These are phyloP conservation scores for Pythium brassicae DNA, from an alignment of 352 stramenopile species.

Conservation along the genomic window DNA sequence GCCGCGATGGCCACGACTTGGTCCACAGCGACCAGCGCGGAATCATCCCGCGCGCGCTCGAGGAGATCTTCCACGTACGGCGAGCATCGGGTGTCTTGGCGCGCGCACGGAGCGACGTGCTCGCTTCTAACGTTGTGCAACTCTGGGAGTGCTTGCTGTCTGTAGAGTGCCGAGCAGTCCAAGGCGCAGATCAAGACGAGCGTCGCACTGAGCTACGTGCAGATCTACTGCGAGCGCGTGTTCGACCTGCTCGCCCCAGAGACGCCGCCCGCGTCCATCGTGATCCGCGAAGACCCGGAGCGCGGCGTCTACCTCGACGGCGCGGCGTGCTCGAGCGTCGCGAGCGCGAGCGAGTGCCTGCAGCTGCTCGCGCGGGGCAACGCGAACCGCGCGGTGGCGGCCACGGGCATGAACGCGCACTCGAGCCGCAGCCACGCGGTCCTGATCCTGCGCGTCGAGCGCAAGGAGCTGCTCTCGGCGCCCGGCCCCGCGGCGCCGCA, in stretches of 20 bases:
- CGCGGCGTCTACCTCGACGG: slow-evolving; percentile 66
- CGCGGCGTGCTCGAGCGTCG: slow-evolving; percentile 32
- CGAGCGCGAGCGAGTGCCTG: slow-evolving; percentile 45
- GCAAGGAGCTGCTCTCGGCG: slow-evolving; percentile 29
- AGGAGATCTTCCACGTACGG: slow-evolving; percentile 51
- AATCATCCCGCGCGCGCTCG: slow-evolving; percentile 55
- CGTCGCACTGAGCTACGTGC: slow-evolving; percentile 62
- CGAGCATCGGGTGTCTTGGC: not conserved
- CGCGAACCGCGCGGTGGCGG: slow-evolving; percentile 68
- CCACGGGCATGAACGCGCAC: slow-evolving; percentile 85
- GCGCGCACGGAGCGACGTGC: too few relatives aligned
- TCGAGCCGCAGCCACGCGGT: slow-evolving; percentile 85
- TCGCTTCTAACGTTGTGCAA: too few relatives aligned
- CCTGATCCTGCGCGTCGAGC: slow-evolving; percentile 80
- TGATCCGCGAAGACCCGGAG: slow-evolving; percentile 59
- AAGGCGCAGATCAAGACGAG: slow-evolving; percentile 31
- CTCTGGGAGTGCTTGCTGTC: too few relatives aligned
- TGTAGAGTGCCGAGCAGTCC: slow-evolving; percentile 21
- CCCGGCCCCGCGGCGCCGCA: slow-evolving; percentile 3
- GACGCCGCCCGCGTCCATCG: slow-evolving; percentile 33
- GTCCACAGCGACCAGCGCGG: slow-evolving; percentile 31
- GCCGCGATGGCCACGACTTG: slow-evolving; percentile 23
- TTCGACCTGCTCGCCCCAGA: slow-evolving; percentile 58
- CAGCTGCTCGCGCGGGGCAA: slow-evolving; percentile 42
- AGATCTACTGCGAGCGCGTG: slow-evolving; percentile 83